Evolutionary conservation across 345 rosid species (phyloP), one percentile per base, ranked within the genome.

Genomic region (Theobroma cacao): DNA sequence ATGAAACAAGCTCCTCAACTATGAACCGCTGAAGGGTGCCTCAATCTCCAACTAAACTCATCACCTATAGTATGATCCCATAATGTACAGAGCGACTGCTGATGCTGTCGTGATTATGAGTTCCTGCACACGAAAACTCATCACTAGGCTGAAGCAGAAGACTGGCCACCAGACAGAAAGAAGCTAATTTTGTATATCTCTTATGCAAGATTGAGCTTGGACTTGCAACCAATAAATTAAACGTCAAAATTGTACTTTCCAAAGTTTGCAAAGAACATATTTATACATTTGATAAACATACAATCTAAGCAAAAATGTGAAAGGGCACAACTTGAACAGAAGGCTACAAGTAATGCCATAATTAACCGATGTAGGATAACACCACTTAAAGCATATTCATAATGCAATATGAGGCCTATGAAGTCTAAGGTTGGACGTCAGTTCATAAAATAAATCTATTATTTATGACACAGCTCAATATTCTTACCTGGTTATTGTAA

Each of bases 401-500:
- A 41, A 67, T 26, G 3, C n/a, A 24, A 12, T 12, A 40, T 10
- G 9, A 12, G 28, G 72, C 28, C 33, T 67, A 40, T 26, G n/a
- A 70, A 70, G 24, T 18, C 11, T 7, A 70, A 28, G 63, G 34
- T 22, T 11, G 28, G 22, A 17, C 36, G 75, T 41, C 72, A 52
- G 69, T 45, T 76, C 53, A 47, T 75, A 24, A 45, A 82, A 41
- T 41, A 30, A 53, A 70, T 70, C 87, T 41, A 40, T 15, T 48
- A 48, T 4, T 48, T 15, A 3, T 48, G 17, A 48, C 20, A 48
- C 17, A 14, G 50, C 15, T 50, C 10, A 52, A 50, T 52, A 59
- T 9, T 12, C 5, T 72, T 88, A 92, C 99, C 97, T 94, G 99
- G 82, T 90, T 96, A 81, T 92, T 91, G 87, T 86, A 92, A 43